phyloP scores from a whole-genome alignment of 768 basidiomycete genomes.

The Russula sp. region DNA sequence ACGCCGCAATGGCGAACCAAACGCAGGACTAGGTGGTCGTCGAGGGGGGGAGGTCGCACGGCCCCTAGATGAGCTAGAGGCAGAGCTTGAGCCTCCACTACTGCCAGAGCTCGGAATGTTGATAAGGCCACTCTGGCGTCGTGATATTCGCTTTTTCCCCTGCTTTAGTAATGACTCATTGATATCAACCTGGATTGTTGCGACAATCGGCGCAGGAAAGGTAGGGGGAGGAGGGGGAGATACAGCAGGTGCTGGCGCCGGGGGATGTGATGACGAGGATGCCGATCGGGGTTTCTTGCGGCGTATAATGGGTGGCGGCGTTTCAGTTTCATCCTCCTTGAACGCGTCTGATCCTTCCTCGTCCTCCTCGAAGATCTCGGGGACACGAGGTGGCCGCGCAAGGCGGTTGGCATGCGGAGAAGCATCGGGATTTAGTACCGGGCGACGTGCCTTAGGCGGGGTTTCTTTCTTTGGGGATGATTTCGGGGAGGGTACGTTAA shows the following conservation, averaged over 20 bases:
- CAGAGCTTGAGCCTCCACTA: conserved; percentile 27
- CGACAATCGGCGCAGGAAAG: conserved; percentile 18
- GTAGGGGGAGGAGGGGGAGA: conserved; percentile 34
- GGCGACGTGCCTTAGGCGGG: conserved; percentile 35
- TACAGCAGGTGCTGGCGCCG: conserved; percentile 37
- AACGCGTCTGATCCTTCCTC: conserved; percentile 45
- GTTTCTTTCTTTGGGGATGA: conserved; percentile 42
- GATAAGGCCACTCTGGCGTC: conserved; percentile 49
- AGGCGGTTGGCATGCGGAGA: conserved; percentile 49
- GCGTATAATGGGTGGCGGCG: conserved; percentile 33
- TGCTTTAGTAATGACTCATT: conserved; percentile 29
- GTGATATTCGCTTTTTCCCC: conserved; percentile 31
- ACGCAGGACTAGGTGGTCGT: conserved; percentile 59
- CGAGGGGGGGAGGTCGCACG: conserved; percentile 37
- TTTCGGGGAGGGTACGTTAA: conserved; percentile 36
- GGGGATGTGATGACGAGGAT: conserved; percentile 34
- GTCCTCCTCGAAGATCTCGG: conserved; percentile 62
- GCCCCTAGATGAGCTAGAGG: conserved; percentile 24
- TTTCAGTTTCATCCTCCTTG: conserved; percentile 33
- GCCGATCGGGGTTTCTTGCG: conserved; percentile 42
- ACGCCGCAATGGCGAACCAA: conserved; percentile 52
- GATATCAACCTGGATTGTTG: conserved; percentile 26
- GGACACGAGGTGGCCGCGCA: conserved; percentile 57
- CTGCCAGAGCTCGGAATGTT: conserved; percentile 21
- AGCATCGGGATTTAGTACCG: conserved; percentile 34